These are phyloP conservation scores for Forsythia viridissima DNA, from an alignment of 257 asterid genomes.

Conservation along the genomic window DNA sequence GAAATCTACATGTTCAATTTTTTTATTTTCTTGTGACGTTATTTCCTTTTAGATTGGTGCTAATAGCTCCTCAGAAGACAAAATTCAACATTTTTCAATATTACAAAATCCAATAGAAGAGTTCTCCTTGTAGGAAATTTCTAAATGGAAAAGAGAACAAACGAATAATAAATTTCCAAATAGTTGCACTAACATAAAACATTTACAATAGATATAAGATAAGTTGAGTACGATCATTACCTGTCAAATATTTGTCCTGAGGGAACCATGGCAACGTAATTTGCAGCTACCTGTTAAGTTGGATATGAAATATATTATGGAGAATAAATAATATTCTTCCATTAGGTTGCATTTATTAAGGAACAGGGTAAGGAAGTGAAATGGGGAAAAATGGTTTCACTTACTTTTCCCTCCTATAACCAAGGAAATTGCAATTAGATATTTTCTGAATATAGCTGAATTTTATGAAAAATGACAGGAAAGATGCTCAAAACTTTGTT, in stretches of 20 bases:
- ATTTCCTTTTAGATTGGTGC: neutral
- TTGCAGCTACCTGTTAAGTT: slow-evolving; percentile 83
- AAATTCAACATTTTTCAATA: neutral
- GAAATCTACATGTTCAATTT: neutral
- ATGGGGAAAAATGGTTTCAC: neutral
- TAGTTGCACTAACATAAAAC: neutral
- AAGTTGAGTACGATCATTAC: slow-evolving; percentile 31
- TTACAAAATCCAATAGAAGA: neutral
- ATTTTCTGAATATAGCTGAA: neutral
- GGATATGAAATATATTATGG: slow-evolving; percentile 15
- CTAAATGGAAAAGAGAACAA: neutral
- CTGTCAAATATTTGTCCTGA: slow-evolving; percentile 98
- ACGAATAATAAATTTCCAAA: neutral
- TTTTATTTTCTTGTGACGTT: neutral
- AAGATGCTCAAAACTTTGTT: neutral
- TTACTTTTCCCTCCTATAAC: neutral
- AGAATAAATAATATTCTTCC: slow-evolving; percentile 13
- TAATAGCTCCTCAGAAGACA: neutral
- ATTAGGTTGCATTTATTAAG: slow-evolving; percentile 8
- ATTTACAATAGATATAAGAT: neutral
- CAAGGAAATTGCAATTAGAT: neutral
- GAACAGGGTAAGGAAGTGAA: neutral
- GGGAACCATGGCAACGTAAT: slow-evolving; percentile 96
- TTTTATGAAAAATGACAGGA: neutral
- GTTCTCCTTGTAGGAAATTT: neutral